These are phyloP conservation scores for Blepharisma japonicum DNA, from an alignment of 73 alveolate species.

Conservation along the genomic window DNA sequence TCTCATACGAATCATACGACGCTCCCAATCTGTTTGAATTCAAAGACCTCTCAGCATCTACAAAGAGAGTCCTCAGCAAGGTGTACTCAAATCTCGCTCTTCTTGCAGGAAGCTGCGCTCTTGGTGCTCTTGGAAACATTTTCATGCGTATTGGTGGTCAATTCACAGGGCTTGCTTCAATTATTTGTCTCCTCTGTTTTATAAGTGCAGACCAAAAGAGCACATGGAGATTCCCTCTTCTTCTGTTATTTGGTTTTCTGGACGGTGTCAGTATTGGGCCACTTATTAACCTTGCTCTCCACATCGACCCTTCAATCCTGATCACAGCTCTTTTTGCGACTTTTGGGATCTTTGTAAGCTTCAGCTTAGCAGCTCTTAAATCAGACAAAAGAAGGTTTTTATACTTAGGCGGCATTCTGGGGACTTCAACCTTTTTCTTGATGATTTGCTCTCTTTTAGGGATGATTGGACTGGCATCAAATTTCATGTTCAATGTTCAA, in stretches of 20 bases:
- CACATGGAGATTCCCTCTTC: constrained; percentile 5
- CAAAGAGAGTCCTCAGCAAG: constrained; percentile 25
- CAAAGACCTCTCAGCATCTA: constrained; percentile 30
- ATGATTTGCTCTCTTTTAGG: constrained; percentile 37
- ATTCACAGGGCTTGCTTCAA: constrained; percentile 3
- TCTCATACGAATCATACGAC: not conserved
- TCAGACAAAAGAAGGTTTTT: constrained; percentile 52
- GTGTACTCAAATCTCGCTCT: constrained; percentile 28
- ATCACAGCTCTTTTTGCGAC: constrained; percentile 53
- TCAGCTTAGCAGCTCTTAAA: constrained; percentile 45
- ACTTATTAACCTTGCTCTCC: constrained; percentile 33
- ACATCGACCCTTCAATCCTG: constrained; percentile 41
- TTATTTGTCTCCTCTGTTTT: constrained; percentile 20
- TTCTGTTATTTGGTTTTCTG: constrained; percentile 32
- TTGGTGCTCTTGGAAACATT: constrained; percentile 32
- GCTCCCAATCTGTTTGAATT: not conserved
- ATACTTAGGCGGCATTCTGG: constrained; percentile 53
- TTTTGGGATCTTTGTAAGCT: constrained; percentile 48
- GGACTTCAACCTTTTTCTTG: constrained; percentile 21
- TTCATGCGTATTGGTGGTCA: not conserved
- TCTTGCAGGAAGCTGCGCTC: constrained; percentile 30
- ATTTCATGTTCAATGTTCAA: constrained; percentile 33
- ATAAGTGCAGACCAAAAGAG: not conserved
- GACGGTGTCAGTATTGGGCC: constrained; percentile 30
- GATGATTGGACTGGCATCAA: not conserved